Evolutionary conservation across 352 stramenopile species (phyloP).

Genomic region (Pilasporangium apinafurcum): DNA sequence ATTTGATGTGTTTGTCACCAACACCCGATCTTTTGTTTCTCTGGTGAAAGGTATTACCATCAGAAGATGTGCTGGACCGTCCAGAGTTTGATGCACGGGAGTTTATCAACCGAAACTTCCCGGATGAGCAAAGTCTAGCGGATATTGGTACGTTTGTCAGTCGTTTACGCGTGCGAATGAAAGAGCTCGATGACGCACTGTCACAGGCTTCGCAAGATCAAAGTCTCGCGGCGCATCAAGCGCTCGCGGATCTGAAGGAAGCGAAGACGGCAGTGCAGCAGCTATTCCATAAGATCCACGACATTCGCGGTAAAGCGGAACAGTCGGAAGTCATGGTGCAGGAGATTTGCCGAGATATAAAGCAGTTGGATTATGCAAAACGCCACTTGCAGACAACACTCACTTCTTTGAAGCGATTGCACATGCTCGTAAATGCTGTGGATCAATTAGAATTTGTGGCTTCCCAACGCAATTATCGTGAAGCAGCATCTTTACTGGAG

Average conservation of each 20-base stretch:
- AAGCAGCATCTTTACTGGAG: conserved; percentile 95
- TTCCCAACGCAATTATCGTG: conserved; percentile 88
- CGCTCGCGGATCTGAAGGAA: conserved; percentile 78
- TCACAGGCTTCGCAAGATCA: conserved; percentile 77
- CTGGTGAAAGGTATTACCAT: conserved; percentile 48
- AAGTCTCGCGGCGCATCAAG: conserved; percentile 63
- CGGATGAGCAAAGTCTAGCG: conserved; percentile 73
- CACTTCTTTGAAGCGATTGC: conserved; percentile 94
- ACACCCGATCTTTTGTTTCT: not conserved
- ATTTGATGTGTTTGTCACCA: not conserved
- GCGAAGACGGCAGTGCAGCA: conserved; percentile 82
- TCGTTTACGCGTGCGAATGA: conserved; percentile 70
- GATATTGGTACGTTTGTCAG: conserved; percentile 83
- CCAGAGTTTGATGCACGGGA: conserved; percentile 88
- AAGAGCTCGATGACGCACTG: conserved; percentile 76
- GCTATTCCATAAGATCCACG: conserved; percentile 89
- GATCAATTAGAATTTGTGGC: conserved; percentile 87
- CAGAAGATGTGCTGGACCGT: conserved; percentile 81
- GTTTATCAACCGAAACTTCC: conserved; percentile 92
- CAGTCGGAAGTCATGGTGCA: conserved; percentile 96
- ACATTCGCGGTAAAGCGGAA: conserved; percentile 92
- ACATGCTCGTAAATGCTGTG: conserved; percentile 98
- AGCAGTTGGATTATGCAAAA: conserved; percentile 98
- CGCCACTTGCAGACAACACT: conserved; percentile 94
- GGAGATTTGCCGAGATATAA: conserved; percentile 98